Percentiles rank a stretch among this genome's conserved stretches.
phyloP scores from a whole-genome alignment of 179 eudicot species.

The Silene vulgaris region DNA sequence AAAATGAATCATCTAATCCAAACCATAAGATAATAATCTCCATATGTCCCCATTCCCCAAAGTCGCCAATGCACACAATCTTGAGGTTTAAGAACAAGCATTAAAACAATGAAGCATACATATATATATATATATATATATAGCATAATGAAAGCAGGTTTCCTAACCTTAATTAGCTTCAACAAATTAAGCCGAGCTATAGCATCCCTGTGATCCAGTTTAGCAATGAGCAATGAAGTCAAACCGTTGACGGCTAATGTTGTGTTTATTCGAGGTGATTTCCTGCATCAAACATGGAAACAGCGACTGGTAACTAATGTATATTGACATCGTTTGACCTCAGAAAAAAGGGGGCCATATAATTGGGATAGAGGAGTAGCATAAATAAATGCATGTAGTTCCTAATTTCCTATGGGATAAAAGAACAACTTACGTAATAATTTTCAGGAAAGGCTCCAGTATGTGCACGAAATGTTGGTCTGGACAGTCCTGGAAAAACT shows the following conservation, averaged over 20 bases:
- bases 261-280: constrained; percentile 89
- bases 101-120: too few species aligned
- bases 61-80: too few species aligned
- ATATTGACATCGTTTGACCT: too few species aligned
- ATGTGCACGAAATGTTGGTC: constrained; percentile 91
- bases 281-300: constrained; percentile 45
- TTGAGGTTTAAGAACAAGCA: too few species aligned
- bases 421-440: constrained; percentile 67
- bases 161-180: constrained; percentile 76
- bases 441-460: constrained; percentile 93
- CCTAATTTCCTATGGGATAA: not conserved
- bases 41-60: too few species aligned
- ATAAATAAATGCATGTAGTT: not conserved
- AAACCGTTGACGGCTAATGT: constrained; percentile 92
- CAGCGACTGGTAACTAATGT: not conserved
- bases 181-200: constrained; percentile 95
- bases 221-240: constrained; percentile 82
- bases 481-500: constrained; percentile 83
- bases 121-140: too few species aligned
- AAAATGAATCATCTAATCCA: too few species aligned
- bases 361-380: too few species aligned
- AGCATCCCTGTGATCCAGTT: constrained; percentile 97
- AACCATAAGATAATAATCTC: too few species aligned
- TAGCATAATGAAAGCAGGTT: not conserved
- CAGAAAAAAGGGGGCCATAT: too few species aligned